Evolutionary conservation across 2,329 filamentous ascomycete genomes (phyloP), one percentile per base, ranked within the genome.

Genomic region (Ceratocystis papillata): DNA sequence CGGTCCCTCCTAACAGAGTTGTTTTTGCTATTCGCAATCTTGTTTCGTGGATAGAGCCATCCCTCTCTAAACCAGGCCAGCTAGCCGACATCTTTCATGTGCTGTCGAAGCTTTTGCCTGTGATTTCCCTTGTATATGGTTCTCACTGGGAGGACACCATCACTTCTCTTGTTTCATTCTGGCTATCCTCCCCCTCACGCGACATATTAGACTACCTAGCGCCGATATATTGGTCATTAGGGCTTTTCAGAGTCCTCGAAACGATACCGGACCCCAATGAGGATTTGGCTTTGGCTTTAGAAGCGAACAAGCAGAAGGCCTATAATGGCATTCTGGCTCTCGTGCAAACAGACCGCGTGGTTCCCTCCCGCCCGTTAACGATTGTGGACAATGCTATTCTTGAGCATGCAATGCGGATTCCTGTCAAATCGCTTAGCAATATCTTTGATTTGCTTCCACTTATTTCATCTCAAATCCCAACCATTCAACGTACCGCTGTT

Each of bases 11-110:
- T 57, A 85, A 92, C 71, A 83, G 91, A 28, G 76, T 94, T 2
- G 84, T 96, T 0, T 94, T 96, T 75, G 85, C 93, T 7, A 84
- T 93, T 53, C 89, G 88, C 72, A 87, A 92, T 69, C 80, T 96
- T 6, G 81, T 88, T 0, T 81, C 84, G 7, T 92, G 88, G 83
- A 77, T 92, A 0, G 81, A 86, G 15, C 78, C 55, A 2, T 59
- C 55, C 8, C 33, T 59, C 33, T 33, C 25, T 7, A 33, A 15
- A 17, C 55, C 55, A n/a, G 28, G 55, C 15, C 69, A 83, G n/a
- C 73, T 77, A 68, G 73, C 80, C 37, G 76, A 83, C 76, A 75
- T 80, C 69, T 82, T 84, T 72, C 76, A 85, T 71, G 79, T 79
- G 68, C 72, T 90, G 64, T 77, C 82, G 1, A 76, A 78, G 2